phyloP scores from a whole-genome alignment of 2,329 filamentous ascomycete species.

The Aquanectria penicillioides region DNA sequence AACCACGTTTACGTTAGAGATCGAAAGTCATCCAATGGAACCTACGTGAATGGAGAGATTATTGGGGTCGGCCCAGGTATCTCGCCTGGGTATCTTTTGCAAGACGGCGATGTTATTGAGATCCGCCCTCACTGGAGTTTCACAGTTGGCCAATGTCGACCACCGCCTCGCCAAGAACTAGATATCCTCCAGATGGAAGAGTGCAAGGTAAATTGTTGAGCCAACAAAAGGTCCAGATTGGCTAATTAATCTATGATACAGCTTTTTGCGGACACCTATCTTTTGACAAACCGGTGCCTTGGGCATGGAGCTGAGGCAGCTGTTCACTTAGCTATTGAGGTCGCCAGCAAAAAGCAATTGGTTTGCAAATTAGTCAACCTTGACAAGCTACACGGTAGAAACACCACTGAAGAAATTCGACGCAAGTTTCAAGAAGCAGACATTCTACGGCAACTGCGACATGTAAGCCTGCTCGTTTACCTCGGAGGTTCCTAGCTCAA shows the following conservation, averaged over 20 bases:
- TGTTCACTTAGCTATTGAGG: conserved; percentile 56
- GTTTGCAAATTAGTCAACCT: conserved; percentile 75
- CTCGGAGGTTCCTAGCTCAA: conserved; percentile 22
- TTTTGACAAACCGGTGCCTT: conserved; percentile 47
- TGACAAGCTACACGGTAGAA: conserved; percentile 42
- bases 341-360: conserved; percentile 64
- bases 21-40: conserved; percentile 63
- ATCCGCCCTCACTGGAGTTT: conserved; percentile 52
- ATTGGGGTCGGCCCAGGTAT: conserved; percentile 53
- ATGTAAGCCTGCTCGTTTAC: conserved; percentile 53
- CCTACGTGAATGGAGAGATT: conserved; percentile 58
- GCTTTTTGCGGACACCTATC: conserved; percentile 48
- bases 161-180: conserved; percentile 37
- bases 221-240: too few relatives aligned
- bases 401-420: conserved; percentile 42
- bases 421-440: conserved; percentile 60
- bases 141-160: conserved; percentile 43
- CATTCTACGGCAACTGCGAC: conserved; percentile 63
- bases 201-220: conserved; percentile 40
- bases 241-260: too few relatives aligned
- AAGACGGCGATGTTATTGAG: conserved; percentile 60
- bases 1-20: conserved; percentile 66
- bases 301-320: conserved; percentile 50
- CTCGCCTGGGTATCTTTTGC: conserved; percentile 58
- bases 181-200: conserved; percentile 46